Evolutionary conservation across 352 stramenopile genomes (phyloP).

Genomic region (Phytophthora foliorum): DNA sequence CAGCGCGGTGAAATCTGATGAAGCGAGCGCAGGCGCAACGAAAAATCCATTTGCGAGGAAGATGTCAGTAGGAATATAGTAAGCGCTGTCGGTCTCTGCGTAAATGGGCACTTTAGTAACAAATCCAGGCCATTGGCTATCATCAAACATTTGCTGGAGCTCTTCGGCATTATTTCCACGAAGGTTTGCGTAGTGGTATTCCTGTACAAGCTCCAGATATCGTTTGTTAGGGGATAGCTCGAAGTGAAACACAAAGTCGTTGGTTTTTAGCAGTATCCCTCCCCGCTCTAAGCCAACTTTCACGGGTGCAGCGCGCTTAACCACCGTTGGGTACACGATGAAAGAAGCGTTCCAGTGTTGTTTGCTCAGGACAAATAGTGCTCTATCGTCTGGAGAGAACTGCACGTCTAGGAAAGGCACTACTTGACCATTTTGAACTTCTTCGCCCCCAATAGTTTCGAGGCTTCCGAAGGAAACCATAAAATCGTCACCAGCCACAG

Average conservation of each 20-base stretch:
- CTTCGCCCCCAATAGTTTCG: conserved; percentile 35
- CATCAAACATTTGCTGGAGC: conserved; percentile 62
- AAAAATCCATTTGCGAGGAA: conserved; percentile 86
- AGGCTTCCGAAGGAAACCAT: conserved; percentile 30
- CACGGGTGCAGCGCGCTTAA: conserved; percentile 60
- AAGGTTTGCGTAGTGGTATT: conserved; percentile 64
- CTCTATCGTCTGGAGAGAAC: conserved; percentile 32
- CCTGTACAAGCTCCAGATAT: conserved; percentile 61
- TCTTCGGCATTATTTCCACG: conserved; percentile 49
- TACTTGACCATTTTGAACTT: conserved; percentile 21
- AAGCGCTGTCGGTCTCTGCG: conserved; percentile 65
- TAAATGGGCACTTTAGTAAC: conserved; percentile 64
- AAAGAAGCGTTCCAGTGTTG: conserved; percentile 70
- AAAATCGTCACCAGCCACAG: conserved; percentile 14
- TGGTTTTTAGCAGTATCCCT: conserved; percentile 65
- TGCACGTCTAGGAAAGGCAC: conserved; percentile 57
- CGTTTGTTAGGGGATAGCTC: conserved; percentile 43
- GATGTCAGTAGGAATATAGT: conserved; percentile 55
- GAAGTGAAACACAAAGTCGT: conserved; percentile 79
- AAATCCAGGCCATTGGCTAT: conserved; percentile 77
- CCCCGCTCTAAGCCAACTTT: conserved; percentile 55
- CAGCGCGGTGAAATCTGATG: conserved; percentile 27
- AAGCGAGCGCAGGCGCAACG: conserved; percentile 57
- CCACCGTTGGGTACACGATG: conserved; percentile 77
- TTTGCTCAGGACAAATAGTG: conserved; percentile 69